These are phyloP conservation scores for Chaetothyriales sp. DNA, from an alignment of 2,329 filamentous ascomycete genomes.

Conservation along the genomic window DNA sequence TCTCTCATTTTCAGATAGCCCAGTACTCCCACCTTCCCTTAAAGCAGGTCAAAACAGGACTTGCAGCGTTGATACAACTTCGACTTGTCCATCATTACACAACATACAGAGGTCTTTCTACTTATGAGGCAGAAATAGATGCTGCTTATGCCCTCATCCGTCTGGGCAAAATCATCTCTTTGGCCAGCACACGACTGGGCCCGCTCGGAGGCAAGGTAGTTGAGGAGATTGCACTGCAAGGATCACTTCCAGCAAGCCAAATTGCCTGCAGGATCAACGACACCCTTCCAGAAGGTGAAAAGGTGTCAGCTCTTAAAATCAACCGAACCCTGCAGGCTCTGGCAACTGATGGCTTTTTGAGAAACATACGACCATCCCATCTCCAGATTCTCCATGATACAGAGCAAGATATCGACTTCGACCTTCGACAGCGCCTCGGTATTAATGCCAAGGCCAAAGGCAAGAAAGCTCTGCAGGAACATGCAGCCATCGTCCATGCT, in stretches of 20 bases:
- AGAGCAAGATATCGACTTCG: conserved; percentile 43
- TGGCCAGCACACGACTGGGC: conserved; percentile 60
- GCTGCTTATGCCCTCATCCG: conserved; percentile 72
- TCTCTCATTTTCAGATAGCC: conserved; percentile 52
- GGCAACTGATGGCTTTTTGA: conserved; percentile 7
- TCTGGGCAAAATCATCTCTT: conserved; percentile 62
- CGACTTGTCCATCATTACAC: conserved; percentile 65
- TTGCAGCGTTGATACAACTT: conserved; percentile 76
- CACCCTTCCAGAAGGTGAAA: not conserved
- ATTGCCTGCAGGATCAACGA: conserved; percentile 22
- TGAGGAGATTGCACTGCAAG: conserved; percentile 58
- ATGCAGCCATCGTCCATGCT: conserved; percentile 41
- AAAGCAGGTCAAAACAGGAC: conserved; percentile 64
- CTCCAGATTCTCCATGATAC: conserved; percentile 43
- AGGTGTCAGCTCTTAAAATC: not conserved
- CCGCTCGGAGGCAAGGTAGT: conserved; percentile 58
- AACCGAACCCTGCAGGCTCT: conserved; percentile 3
- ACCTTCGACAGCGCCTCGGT: conserved; percentile 41
- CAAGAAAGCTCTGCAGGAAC: conserved; percentile 50
- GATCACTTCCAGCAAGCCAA: conserved; percentile 48
- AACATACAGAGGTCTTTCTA: conserved; percentile 48
- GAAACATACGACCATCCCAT: conserved; percentile 22
- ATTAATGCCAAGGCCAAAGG: conserved; percentile 37
- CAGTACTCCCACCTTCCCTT: conserved; percentile 57
- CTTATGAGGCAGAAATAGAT: conserved; percentile 71